Conservation (phyloP, 2,329 filamentous ascomycete genomes). For the Metarhizium anisopliae region DNA sequence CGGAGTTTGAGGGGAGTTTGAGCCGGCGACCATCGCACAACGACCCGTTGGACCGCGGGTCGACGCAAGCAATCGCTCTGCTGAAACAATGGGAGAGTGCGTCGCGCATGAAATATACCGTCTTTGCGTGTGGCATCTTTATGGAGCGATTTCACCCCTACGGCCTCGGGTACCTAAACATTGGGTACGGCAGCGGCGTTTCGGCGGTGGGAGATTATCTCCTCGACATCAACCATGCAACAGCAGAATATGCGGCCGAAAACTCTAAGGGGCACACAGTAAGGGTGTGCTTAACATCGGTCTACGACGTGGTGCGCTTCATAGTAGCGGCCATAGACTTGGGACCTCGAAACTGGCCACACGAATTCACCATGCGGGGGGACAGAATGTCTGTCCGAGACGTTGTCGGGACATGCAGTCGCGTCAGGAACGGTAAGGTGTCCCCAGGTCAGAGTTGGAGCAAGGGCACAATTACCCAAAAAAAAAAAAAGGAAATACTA, state of each 20-base stretch:
- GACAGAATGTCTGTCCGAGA: slow-evolving; percentile 53
- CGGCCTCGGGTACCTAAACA: slow-evolving; percentile 50
- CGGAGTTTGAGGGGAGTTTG: slow-evolving; percentile 64
- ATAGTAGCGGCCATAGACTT: slow-evolving; percentile 61
- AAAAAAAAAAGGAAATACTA: slow-evolving; percentile 6
- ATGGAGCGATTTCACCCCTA: slow-evolving; percentile 67
- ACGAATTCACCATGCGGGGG: slow-evolving; percentile 61
- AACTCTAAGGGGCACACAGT: slow-evolving; percentile 39
- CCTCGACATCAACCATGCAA: slow-evolving; percentile 48
- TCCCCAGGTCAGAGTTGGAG: neutral
- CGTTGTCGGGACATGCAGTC: slow-evolving; percentile 42
- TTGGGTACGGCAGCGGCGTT: slow-evolving; percentile 48
- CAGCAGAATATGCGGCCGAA: slow-evolving; percentile 52
- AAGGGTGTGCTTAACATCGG: slow-evolving; percentile 59
- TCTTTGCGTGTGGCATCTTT: slow-evolving; percentile 66
- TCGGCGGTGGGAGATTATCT: slow-evolving; percentile 55
- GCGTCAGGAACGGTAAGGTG: slow-evolving; percentile 37
- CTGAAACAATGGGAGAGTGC: slow-evolving; percentile 44
- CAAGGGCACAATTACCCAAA: neutral
- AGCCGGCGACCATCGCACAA: slow-evolving; percentile 37
- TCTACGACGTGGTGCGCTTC: slow-evolving; percentile 61
- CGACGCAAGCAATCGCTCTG: slow-evolving; percentile 44
- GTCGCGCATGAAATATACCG: slow-evolving; percentile 53
- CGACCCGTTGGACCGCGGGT: slow-evolving; percentile 54
- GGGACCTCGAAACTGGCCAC: slow-evolving; percentile 51